Evolutionary conservation across 1,284 basidiomycete genomes (phyloP), one percentile per base, ranked within the genome.

Genomic region (Cutaneotrichosporon dermatis): DNA sequence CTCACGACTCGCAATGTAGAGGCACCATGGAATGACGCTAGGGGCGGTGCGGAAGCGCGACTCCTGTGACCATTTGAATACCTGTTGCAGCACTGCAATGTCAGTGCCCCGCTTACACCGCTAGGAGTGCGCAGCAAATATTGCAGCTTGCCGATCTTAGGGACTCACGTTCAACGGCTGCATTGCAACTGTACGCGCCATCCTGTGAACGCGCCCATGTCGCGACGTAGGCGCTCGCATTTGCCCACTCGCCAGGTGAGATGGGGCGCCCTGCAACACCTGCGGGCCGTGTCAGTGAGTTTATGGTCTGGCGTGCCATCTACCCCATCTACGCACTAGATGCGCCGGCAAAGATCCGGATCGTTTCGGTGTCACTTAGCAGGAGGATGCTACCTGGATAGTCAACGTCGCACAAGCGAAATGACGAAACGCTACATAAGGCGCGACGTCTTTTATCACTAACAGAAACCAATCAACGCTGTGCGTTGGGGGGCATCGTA

Each of bases 211-310:
- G 55, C 2, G 66, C 64, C 67, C 67, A 69, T 1, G 57, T 43
- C 12, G 60, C 53, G 41, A 66, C 63, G 43, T 69, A 69, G 0
- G 55, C 25, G 16, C 60, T 66, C 2, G 68, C 66, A 5, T 62
- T 63, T 36, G 51, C 55, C 66, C 64, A 65, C 54, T 69, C 68
- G n/a, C 63, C 66, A 2, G 66, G 64, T 1, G 64, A 64, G 25
- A 52, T 16, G 16, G 51, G 39, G 12, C 51, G 51, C 8, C 51
- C 51, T 10, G 66, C 63, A 10, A 67, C 68, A 58, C 16, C 66
- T 62, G 55, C 13, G 4, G 10, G 41, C 16, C 9, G 51, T 52
- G 40, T 52, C 51, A 6, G 13, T 41, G 7, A 67, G 49, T 25
- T 25, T 25, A 25, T 25, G 25, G 25, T 25, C 25, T 25, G 25